Conservation (phyloP, 2,329 filamentous ascomycete species). For the Ustulina deusta region DNA sequence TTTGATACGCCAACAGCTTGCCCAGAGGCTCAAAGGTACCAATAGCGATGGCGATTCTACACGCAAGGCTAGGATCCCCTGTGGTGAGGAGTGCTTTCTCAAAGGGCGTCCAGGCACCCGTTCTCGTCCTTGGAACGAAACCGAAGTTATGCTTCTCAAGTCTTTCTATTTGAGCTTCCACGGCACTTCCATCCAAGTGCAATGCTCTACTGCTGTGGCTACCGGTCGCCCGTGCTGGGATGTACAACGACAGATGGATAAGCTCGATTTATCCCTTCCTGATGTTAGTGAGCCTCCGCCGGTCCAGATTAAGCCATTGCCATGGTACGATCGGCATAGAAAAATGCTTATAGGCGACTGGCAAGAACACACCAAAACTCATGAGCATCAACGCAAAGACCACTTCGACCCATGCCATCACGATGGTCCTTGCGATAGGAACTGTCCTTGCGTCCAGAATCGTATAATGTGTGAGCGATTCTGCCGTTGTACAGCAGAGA, state of each 20-base stretch:
- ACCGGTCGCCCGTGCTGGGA: slow-evolving; percentile 66
- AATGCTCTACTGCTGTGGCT: slow-evolving; percentile 64
- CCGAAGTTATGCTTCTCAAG: slow-evolving; percentile 62
- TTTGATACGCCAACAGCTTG: slow-evolving; percentile 50
- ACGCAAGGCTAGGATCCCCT: slow-evolving; percentile 53
- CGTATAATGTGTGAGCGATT: slow-evolving; percentile 78
- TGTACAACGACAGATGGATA: slow-evolving; percentile 59
- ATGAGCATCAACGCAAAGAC: slow-evolving; percentile 67
- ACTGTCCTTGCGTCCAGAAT: slow-evolving; percentile 72
- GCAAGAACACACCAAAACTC: slow-evolving; percentile 66
- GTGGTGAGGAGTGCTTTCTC: slow-evolving; percentile 58
- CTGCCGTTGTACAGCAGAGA: slow-evolving; percentile 71
- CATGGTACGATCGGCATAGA: slow-evolving; percentile 68
- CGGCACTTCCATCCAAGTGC: slow-evolving; percentile 57
- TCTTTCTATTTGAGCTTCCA: slow-evolving; percentile 60
- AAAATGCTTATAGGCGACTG: slow-evolving; percentile 67
- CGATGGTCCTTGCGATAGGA: slow-evolving; percentile 72
- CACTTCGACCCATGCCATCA: slow-evolving; percentile 76
- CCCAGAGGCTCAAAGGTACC: slow-evolving; percentile 36
- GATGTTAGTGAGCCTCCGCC: slow-evolving; percentile 46
- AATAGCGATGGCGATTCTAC: slow-evolving; percentile 39
- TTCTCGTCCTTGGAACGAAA: slow-evolving; percentile 60
- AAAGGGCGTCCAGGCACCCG: slow-evolving; percentile 51
- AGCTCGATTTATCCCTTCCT: slow-evolving; percentile 54
- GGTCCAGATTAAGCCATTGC: slow-evolving; percentile 58